Base-by-base conservation (phyloP, 805 yeast species). In the Nakazawaea ernobii region DNA sequence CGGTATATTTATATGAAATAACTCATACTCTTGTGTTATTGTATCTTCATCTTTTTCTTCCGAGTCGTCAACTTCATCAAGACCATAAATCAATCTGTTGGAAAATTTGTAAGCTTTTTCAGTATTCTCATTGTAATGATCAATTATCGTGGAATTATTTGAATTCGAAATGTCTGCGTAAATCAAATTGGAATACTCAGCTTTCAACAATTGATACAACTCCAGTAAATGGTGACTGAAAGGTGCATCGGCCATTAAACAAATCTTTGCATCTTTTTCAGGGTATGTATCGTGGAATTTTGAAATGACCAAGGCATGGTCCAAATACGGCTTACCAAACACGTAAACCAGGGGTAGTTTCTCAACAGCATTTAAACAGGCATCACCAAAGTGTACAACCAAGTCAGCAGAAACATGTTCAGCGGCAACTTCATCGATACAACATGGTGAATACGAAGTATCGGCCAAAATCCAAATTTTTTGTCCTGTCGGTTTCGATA, bases 361-460 rank as follows among this genome's bases (percentile, higher is more conserved):
- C 39, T 78, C 80, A 6, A 88, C 81, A 0, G 90, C 85, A 55
- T 85, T 90, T 59, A 94, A 65, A 63, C 99, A 94, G 0, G 98
- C 92, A 60, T 89, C 95, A 2, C 99, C 99, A 64, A 91, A 88
- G 65, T 94, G 99, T 1, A 91, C 80, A 28, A 94, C 88, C 4
- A 86, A 66, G 53, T 92, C 96, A 6, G 94, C 90, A 6, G 69
- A 60, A 13, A 92, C 95, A 63, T 94, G 99, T 59, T 86, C 91
- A 0, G 97, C 95, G 0, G 99, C 98, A 27, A 92, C 95, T 59
- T 91, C 97, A 63, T 94, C 99, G 9, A 92, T 84, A 66, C 99
- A 94, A 64, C 99, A 94, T 1, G 96, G 74, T 28, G 96, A 87
- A 59, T 94, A 94, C 0, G 97, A 89, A 0, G 99, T 92, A 59